Conservation (phyloP, 1,139 yeast species). For the Sugiyamaella xylanicola region DNA sequence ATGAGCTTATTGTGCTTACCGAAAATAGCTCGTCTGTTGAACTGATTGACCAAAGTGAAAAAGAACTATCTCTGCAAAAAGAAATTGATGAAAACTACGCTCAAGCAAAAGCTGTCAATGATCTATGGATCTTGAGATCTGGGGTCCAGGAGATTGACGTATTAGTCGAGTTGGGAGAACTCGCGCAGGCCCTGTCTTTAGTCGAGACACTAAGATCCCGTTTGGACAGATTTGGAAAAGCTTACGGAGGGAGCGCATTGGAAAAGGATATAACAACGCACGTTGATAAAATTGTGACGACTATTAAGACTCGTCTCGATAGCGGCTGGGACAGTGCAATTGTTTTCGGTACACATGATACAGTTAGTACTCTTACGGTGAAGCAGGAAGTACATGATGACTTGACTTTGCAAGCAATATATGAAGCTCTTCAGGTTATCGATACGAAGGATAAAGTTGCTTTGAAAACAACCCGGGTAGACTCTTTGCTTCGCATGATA, state of each 20-base stretch:
- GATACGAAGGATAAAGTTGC: conserved; percentile 21
- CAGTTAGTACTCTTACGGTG: conserved; percentile 20
- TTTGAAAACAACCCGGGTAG: conserved; percentile 27
- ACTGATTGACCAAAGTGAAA: conserved; percentile 7
- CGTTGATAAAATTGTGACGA: conserved; percentile 21
- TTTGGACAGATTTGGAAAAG: conserved; percentile 27
- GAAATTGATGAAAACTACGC: background rate
- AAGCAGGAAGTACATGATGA: conserved; percentile 24
- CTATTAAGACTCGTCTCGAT: conserved; percentile 24
- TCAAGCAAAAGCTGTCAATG: conserved; percentile 28
- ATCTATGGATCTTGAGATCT: conserved; percentile 37
- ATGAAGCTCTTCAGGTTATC: conserved; percentile 28
- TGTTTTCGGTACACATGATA: conserved; percentile 17
- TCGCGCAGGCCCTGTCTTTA: conserved; percentile 34
- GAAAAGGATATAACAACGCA: conserved; percentile 25
- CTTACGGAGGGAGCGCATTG: conserved; percentile 26
- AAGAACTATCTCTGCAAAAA: conserved; percentile 8
- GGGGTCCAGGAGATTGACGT: conserved; percentile 37
- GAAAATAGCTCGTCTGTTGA: background rate
- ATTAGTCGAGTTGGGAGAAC: conserved; percentile 34
- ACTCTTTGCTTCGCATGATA: conserved; percentile 28
- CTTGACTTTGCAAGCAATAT: conserved; percentile 25
- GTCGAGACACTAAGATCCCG: conserved; percentile 31
- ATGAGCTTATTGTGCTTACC: background rate
- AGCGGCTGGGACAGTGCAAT: conserved; percentile 32